Evolutionary conservation across 257 asterid genomes (phyloP).

Genomic region (Nemophila menziesii): DNA sequence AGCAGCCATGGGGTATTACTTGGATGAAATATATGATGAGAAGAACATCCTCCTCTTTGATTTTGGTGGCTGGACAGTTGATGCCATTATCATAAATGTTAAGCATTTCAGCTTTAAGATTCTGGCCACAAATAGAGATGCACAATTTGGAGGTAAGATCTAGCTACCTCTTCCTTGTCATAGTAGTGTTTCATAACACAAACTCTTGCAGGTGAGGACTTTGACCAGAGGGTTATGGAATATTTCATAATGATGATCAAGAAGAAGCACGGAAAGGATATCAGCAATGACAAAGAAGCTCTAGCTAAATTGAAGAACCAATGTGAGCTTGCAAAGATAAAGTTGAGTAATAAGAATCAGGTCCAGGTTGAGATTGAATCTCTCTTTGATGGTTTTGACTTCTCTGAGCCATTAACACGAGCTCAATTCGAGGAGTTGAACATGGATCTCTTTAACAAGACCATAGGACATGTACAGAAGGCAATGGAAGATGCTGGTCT

Average conservation of each 20-base stretch:
- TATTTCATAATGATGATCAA: slow-evolving; percentile 9
- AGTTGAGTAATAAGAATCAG: slow-evolving; percentile 7
- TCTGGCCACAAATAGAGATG: slow-evolving; percentile 12
- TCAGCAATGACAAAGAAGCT: slow-evolving; percentile 8
- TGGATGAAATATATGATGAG: slow-evolving; percentile 6
- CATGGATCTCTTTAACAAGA: slow-evolving; percentile 6
- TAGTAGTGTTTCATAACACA: not conserved
- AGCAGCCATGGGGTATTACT: slow-evolving; percentile 9
- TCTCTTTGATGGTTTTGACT: slow-evolving; percentile 7
- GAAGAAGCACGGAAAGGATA: slow-evolving; percentile 12
- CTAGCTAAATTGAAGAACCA: slow-evolving; percentile 7
- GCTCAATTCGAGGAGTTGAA: slow-evolving; percentile 8
- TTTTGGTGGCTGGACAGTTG: slow-evolving; percentile 10
- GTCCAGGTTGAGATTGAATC: slow-evolving; percentile 10
- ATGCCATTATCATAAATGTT: slow-evolving; percentile 5
- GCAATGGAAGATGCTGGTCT: slow-evolving; percentile 10
- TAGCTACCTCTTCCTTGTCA: not conserved
- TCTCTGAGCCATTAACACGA: slow-evolving; percentile 12
- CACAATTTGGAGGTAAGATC: slow-evolving; percentile 10
- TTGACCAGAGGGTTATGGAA: slow-evolving; percentile 9
- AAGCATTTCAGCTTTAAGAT: slow-evolving; percentile 7
- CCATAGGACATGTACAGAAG: slow-evolving; percentile 5
- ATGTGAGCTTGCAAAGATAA: slow-evolving; percentile 9
- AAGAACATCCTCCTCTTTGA: slow-evolving; percentile 12
- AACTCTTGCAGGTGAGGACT: slow-evolving; percentile 7